Base-by-base conservation (phyloP, 805 yeast species). In the Zygosaccharomyces siamensis region DNA sequence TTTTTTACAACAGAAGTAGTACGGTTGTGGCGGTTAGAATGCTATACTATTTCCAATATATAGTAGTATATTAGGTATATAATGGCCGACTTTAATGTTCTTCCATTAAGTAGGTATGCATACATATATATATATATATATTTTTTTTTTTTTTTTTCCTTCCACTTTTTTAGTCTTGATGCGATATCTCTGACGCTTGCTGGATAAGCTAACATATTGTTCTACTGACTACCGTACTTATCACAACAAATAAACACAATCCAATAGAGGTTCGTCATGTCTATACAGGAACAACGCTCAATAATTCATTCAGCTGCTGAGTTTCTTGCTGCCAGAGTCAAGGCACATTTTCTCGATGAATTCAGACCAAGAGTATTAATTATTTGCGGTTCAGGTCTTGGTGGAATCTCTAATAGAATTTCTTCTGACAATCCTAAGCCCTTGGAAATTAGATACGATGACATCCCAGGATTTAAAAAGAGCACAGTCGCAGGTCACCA, bases 341-440 rank as follows among this genome's bases (percentile, higher is more conserved):
- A 48, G 27, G 50, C 37, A 1, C 59, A 58, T 44, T 58, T 58
- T 27, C 40, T 39, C 36, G 41, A 28, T 5, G n/a, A 37, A 7
- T 48, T 51, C 20, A 39, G 44, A 3, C 96, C 97, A 2, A 71
- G 79, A 51, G 82, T 80, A 0, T 77, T 89, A 49, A 84, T 92
- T 54, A 86, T 92, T 46, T 90, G 97, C 69, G 99, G 99, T 5
- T 86, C 97, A 4, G 99, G 99, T 0, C 73, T 92, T 14, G 95
- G 96, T 10, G 95, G 95, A 0, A 83, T 92, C 43, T 84, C 90
- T 1, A 73, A 77, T 43, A 58, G 69, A n/a, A 48, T 70, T 7
- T 37, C 68, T 3, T 62, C 65, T 18, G 27, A 38, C 7, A 62
- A 70, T 4, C 64, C 72, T 4, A 68, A 72, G 28, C 67, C 70